These are phyloP conservation scores for Microstroma glucosiphilum DNA, from an alignment of 1,284 basidiomycete genomes.

Conservation along the genomic window DNA sequence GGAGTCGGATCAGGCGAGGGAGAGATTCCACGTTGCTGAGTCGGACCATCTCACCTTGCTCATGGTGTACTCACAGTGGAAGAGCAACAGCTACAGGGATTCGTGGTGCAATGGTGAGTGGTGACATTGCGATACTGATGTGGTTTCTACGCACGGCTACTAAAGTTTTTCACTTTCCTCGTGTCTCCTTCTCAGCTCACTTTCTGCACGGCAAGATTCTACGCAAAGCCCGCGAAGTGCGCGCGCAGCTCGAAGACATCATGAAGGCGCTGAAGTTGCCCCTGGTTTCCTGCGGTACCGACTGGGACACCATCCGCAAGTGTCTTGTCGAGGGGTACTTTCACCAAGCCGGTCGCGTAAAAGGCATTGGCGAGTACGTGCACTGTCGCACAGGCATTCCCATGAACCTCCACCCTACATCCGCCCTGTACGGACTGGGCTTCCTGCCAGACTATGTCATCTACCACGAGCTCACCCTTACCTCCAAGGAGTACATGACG, in stretches of 20 bases:
- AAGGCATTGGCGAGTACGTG: slow-evolving; percentile 97
- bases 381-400: slow-evolving; percentile 83
- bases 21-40: slow-evolving; percentile 97
- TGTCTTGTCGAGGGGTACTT: slow-evolving; percentile 97
- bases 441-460: slow-evolving; percentile 95
- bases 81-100: slow-evolving; percentile 80
- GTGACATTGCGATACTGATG: no score
- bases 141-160: no score
- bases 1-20: slow-evolving; percentile 88
- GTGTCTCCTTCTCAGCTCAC: slow-evolving; percentile 57
- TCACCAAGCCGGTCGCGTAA: slow-evolving; percentile 94
- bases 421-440: slow-evolving; percentile 89
- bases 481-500: slow-evolving; percentile 38
- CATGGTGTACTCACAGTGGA: slow-evolving; percentile 59
- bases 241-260: slow-evolving; percentile 91
- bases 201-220: slow-evolving; percentile 94
- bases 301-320: slow-evolving; percentile 94
- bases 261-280: slow-evolving; percentile 97
- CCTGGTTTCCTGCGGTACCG: slow-evolving; percentile 79
- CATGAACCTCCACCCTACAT: slow-evolving; percentile 90
- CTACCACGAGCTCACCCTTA: slow-evolving; percentile 69
- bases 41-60: slow-evolving; percentile 67
- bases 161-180: no score
- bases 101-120: slow-evolving; percentile 68
- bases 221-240: slow-evolving; percentile 91